Base-by-base conservation (phyloP, 345 rosid species). In the Salix viminalis region DNA sequence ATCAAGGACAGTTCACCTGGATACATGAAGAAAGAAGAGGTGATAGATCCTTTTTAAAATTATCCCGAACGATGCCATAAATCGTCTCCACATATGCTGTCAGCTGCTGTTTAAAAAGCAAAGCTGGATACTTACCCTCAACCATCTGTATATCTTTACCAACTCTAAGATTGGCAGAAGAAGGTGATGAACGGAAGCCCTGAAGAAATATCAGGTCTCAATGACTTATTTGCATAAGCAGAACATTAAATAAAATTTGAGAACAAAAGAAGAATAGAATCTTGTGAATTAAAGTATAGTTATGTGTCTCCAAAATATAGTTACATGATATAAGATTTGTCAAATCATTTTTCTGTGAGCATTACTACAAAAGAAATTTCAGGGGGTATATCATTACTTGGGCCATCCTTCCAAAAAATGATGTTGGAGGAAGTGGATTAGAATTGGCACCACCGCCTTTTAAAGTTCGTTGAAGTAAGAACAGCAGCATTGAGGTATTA, bases 51-150 rank as follows among this genome's bases (percentile, higher is more conserved):
- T 87, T 96, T 89, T 94, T 96, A 84, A 91, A 85, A 86, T 94
- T 96, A 86, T 96, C 99, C 71, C 97, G 86, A 77, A 96, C 83
- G 74, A 96, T 94, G 77, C 98, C 98, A 74, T 90, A 96, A 60
- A 96, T 92, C 42, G 89, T 96, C 85, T 96, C 99, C 67, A 96
- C 95, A 73, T 92, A 92, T 9, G 99, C 99, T 30, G 99, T 93
- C 75, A 96, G 90, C 84, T 96, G 99, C 84, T 94, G 97, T 79
- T 94, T 92, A 81, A 96, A 96, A 73, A 96, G 93, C 77, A 89
- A 84, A 61, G 99, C 99, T 44, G 99, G 98, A 82, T 94, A 94
- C 81, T 89, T 96, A 1, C 98, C 98, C 84, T 96, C 99, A 44
- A 92, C 96, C 80, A 88, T 91, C 61, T 92, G 91, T 75, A 91